Conservation (phyloP, 257 asterid species). For the Solanum chilense region DNA sequence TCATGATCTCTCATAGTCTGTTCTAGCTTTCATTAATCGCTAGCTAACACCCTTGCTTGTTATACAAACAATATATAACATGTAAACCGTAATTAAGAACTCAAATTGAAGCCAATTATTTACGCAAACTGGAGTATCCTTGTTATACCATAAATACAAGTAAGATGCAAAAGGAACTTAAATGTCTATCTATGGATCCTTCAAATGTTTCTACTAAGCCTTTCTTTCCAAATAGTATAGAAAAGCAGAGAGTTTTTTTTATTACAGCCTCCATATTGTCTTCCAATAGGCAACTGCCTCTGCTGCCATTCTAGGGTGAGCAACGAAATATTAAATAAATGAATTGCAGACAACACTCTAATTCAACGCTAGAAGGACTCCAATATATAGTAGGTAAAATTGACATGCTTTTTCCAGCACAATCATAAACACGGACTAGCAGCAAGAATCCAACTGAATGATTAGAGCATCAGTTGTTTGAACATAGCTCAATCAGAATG, state of each 20-base stretch:
- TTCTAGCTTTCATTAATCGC: background rate
- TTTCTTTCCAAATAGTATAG: background rate
- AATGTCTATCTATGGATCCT: background rate
- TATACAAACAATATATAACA: background rate
- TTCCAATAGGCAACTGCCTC: background rate
- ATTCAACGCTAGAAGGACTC: background rate
- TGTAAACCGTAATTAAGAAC: background rate
- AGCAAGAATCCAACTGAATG: background rate
- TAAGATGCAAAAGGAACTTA: background rate
- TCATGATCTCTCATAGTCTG: background rate
- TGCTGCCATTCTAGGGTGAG: background rate
- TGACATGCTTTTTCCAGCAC: background rate
- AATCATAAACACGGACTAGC: background rate
- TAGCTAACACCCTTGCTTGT: background rate
- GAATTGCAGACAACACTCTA: background rate
- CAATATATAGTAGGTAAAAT: background rate
- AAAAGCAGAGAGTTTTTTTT: background rate
- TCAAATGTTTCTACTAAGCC: background rate
- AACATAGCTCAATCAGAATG: background rate
- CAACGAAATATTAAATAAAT: background rate
- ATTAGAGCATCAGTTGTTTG: background rate
- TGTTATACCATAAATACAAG: background rate
- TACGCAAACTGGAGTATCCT: background rate
- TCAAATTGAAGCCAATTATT: background rate
- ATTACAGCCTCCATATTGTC: background rate